Evolutionary conservation across 2,329 filamentous ascomycete genomes (phyloP).

Genomic region (Alternaria panax): DNA sequence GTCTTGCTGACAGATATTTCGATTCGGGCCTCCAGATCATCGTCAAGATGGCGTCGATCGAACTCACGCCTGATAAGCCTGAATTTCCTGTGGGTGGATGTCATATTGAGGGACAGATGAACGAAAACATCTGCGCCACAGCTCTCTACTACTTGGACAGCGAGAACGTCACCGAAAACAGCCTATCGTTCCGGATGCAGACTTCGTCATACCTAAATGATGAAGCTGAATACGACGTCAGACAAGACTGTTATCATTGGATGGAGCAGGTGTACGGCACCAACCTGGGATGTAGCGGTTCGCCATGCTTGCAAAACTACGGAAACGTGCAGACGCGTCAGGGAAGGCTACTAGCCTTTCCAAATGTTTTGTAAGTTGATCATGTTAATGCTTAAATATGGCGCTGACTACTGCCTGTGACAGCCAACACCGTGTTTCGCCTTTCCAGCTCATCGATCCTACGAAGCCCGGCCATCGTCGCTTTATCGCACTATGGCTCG

Average conservation of each 20-base stretch:
- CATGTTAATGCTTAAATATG: background rate
- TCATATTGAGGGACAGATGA: constrained; percentile 60
- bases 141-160: constrained; percentile 68
- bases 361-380: constrained; percentile 51
- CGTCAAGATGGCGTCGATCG: constrained; percentile 67
- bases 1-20: constrained; percentile 22
- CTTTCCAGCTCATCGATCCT: constrained; percentile 60
- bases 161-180: constrained; percentile 63
- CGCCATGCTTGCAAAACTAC: constrained; percentile 51
- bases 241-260: constrained; percentile 23
- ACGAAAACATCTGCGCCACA: constrained; percentile 70
- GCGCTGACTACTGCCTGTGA: background rate
- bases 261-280: constrained; percentile 29
- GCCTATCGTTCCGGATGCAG: constrained; percentile 33
- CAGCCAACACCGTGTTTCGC: constrained; percentile 31
- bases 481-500: constrained; percentile 65
- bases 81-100: constrained; percentile 62
- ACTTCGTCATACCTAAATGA: constrained; percentile 12
- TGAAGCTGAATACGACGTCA: constrained; percentile 9
- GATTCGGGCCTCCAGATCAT: constrained; percentile 63
- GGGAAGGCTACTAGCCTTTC: constrained; percentile 63
- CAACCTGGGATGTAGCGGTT: background rate
- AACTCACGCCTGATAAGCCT: constrained; percentile 66
- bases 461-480: constrained; percentile 63
- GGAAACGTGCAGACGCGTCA: constrained; percentile 54